phyloP scores from a whole-genome alignment of 2,329 filamentous ascomycete species.

The Talaromyces sp. region DNA sequence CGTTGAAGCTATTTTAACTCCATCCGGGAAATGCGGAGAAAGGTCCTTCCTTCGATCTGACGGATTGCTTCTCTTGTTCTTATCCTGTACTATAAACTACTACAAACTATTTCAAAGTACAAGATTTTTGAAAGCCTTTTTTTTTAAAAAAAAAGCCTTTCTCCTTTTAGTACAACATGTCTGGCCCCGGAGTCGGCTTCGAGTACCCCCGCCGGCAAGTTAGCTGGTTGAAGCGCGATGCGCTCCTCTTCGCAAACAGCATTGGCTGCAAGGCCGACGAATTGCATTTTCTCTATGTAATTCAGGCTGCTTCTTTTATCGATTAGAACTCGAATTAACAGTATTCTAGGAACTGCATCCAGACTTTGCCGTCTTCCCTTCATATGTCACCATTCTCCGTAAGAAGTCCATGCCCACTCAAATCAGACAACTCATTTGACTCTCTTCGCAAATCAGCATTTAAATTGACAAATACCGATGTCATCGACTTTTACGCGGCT shows the following conservation, averaged over 20 bases:
- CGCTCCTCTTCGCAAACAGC: conserved; percentile 82
- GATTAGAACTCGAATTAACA: background rate
- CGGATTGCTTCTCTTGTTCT: background rate
- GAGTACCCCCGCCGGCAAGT: conserved; percentile 72
- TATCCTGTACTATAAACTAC: too few relatives aligned
- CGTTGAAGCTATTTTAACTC: background rate
- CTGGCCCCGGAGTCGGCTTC: conserved; percentile 61
- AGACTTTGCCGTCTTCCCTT: conserved; percentile 81
- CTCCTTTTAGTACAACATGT: conserved; percentile 28
- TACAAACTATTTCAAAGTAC: background rate
- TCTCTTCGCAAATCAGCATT: conserved; percentile 48
- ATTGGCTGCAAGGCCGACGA: conserved; percentile 82
- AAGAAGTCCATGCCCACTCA: conserved; percentile 25
- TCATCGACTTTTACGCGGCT: conserved; percentile 76
- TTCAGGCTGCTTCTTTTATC: conserved; percentile 18
- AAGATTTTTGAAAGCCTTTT: background rate
- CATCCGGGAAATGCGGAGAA: conserved; percentile 1
- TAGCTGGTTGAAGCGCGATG: conserved; percentile 82
- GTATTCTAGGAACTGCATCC: conserved; percentile 73
- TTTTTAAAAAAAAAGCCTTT: background rate
- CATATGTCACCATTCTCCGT: conserved; percentile 77
- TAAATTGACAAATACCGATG: conserved; percentile 70
- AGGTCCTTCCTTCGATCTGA: background rate
- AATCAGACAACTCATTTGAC: background rate
- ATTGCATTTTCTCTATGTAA: conserved; percentile 85